Evolutionary conservation across 345 rosid species (phyloP), one percentile per base, ranked within the genome.

Genomic region (Eucalyptus tenuipes): DNA sequence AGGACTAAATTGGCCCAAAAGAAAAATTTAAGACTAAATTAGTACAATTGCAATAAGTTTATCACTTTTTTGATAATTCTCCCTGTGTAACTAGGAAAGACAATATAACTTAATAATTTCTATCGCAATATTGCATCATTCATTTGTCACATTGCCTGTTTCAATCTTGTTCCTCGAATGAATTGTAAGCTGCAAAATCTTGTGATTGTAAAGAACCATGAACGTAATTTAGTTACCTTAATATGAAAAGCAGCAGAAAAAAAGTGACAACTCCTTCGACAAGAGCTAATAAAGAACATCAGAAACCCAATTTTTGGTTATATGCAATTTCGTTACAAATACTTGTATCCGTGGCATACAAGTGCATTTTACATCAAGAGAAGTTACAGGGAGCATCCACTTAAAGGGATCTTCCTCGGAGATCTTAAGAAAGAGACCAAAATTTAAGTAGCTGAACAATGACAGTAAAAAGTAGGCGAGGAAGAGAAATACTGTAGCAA

Each of bases 41-140:
- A 0, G 0, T 8, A 52, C 0, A 52, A 52, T 52, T 52, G 0
- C 1, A 52, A 52, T 0, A 52, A 18, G 0, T 52, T 52, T 52
- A 52, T 52, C 0, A 52, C 1, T 20, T 52, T 52, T 17, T 1
- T 52, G 0, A 8, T 52, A 52, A 52, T 52, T 3, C 10, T 18
- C 24, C 24, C 24, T 18, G 18, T 52, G 57, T n/a, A 64, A 64
- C 40, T 9, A n/a, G 10, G 2, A 71, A 71, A 37, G 13, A 37
- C 33, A 5, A 42, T 5, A 71, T 33, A 37, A 20, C 82, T 71
- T 15, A 37, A 37, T 7, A 7, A 75, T 37, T 75, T 75, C 45
- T 75, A 37, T 18, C 8, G 1, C 25, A 10, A 37, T 9, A 68
- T 31, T 31, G 79, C 79, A 15, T 3, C 47, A 75, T 5, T 71